These are phyloP conservation scores for Cystobasidium slooffiae DNA, from an alignment of 1,284 basidiomycete species.

Conservation along the genomic window DNA sequence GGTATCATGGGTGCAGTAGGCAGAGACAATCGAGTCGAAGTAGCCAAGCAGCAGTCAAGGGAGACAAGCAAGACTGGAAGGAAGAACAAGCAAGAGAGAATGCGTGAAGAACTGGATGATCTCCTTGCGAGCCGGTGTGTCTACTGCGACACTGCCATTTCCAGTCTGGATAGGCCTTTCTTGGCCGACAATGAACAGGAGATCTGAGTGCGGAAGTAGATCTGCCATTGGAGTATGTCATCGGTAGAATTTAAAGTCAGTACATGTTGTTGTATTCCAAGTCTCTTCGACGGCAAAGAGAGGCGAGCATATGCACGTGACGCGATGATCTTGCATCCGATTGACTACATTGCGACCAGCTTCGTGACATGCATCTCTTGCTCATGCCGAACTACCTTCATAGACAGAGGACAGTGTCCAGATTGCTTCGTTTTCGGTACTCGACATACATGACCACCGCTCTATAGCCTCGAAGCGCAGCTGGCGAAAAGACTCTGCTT, in stretches of 20 bases:
- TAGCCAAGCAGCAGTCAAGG: slow-evolving; percentile 66
- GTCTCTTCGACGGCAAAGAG: no score
- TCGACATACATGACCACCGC: no score
- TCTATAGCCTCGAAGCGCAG: no score
- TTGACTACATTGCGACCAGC: no score
- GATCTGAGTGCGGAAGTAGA: slow-evolving; percentile 60
- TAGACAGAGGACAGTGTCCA: no score
- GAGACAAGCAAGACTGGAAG: slow-evolving; percentile 47
- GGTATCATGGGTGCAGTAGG: slow-evolving; percentile 54
- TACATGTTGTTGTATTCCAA: neutral
- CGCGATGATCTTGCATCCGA: no score
- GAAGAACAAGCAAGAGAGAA: slow-evolving; percentile 66
- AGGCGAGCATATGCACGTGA: no score
- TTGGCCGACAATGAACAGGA: slow-evolving; percentile 78
- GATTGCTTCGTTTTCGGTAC: no score
- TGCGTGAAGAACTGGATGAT: slow-evolving; percentile 81
- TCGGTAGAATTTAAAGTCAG: neutral
- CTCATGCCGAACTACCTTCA: no score
- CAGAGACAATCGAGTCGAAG: slow-evolving; percentile 63
- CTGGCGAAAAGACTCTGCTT: no score
- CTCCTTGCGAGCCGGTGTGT: slow-evolving; percentile 84
- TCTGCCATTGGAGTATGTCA: neutral
- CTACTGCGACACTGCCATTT: slow-evolving; percentile 84
- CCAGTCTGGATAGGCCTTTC: slow-evolving; percentile 82
- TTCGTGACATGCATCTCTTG: no score